Evolutionary conservation across 1,139 yeast genomes (phyloP), one percentile per base, ranked within the genome.

Genomic region (Arxiozyma heterogenica): DNA sequence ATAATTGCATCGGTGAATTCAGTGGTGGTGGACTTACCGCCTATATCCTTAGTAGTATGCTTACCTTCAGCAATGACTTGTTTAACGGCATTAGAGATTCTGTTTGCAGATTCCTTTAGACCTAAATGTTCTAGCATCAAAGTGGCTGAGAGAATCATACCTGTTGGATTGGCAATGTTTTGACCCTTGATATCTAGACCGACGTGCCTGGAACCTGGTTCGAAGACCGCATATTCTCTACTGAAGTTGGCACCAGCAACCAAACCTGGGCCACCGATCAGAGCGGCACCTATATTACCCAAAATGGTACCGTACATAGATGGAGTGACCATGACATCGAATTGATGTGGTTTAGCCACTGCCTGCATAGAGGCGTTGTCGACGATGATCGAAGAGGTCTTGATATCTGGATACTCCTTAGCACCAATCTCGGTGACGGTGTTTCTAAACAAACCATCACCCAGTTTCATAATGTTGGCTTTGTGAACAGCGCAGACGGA

Each of bases 351-450:
- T 75, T 85, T 81, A 57, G 98, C 91, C 61, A 93, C 98, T 57
- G 97, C 97, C 79, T 93, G 98, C 98, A 93, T 93, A 61, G 97
- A 88, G 58, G 98, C 97, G 71, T 93, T 93, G 77, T 93, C 98
- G 66, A 93, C 98, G 77, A 93, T 93, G 82, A 93, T 87, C 75
- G 91, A 96, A 73, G 83, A 84, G 65, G 84, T 90, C 62, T 80
- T 80, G 62, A 93, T 81, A 60, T 85, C 86, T 60, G 95, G 93
- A 78, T 91, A 90, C 72, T 86, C 91, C 67, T 81, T 83, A 42
- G 72, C 75, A 71, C 95, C 98, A 62, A 93, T 83, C 67, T 86
- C 88, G 74, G 89, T 85, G 67, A 91, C 89, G 62, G 96, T 91
- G 73, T 86, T 82, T 79, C 96, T 88, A 82, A 93, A 93, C 68